Conservation (phyloP, 176 grass and related monocot genomes). For the Musa troglodytarum region DNA sequence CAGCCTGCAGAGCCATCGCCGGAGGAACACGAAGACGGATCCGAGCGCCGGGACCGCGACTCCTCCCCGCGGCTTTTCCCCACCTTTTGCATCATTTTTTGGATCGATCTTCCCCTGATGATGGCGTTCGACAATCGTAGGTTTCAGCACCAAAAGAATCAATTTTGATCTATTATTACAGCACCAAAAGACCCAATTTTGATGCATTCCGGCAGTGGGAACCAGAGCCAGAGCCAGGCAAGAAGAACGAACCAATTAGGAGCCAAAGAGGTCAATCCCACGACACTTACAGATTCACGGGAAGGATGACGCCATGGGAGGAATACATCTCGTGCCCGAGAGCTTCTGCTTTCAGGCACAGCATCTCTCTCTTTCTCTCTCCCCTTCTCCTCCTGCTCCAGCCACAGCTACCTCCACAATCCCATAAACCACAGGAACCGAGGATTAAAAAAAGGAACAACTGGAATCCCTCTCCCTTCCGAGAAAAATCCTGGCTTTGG, state of each 20-base stretch:
- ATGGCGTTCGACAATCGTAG: background rate
- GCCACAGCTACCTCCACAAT: background rate
- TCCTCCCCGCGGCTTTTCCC: conserved; percentile 10
- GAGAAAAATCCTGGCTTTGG: background rate
- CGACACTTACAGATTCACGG: conserved; percentile 15
- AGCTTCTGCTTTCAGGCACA: conserved; percentile 41
- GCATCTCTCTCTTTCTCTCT: conserved; percentile 22
- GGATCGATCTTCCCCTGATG: conserved; percentile 54
- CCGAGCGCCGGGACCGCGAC: background rate
- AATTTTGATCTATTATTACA: background rate
- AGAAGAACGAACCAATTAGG: background rate
- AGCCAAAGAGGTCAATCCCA: background rate
- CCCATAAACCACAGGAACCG: background rate
- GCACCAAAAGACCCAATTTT: background rate
- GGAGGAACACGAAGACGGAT: conserved; percentile 25
- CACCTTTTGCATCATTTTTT: conserved; percentile 50
- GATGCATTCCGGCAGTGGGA: background rate
- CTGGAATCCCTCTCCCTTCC: background rate
- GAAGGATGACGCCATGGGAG: conserved; percentile 32
- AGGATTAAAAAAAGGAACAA: conserved; percentile 1
- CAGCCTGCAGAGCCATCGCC: conserved; percentile 18
- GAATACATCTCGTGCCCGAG: conserved; percentile 36
- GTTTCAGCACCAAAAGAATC: background rate
- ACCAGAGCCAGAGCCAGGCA: background rate
- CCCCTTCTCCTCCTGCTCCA: background rate